A percentile compares a stretch with the other conserved stretches of the same genome.
phyloP scores from a whole-genome alignment of 495 filamentous ascomycete genomes.

The Terfezia boudieri region DNA sequence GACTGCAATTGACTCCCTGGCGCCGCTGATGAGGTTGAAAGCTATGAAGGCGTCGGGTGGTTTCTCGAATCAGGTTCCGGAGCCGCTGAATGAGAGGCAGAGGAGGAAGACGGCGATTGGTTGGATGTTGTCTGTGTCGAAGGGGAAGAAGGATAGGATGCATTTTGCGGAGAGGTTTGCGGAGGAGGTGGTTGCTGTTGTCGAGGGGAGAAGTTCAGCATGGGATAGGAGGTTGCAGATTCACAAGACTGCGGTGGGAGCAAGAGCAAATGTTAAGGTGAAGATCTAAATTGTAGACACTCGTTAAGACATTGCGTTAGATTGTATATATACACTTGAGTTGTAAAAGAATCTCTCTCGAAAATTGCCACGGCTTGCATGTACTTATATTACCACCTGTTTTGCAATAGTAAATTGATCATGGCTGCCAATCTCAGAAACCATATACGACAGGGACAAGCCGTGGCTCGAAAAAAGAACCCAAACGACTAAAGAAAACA shows the following conservation, averaged over 20 bases:
- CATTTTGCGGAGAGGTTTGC: conserved; percentile 59
- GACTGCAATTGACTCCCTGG: conserved; percentile 86
- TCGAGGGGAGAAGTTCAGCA: conserved; percentile 59
- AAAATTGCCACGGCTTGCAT: too few species aligned
- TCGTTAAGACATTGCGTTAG: too few species aligned
- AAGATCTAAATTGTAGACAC: background rate
- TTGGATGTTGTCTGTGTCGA: conserved; percentile 69
- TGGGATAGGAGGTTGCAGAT: conserved; percentile 58
- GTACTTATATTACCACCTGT: too few species aligned
- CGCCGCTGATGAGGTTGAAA: conserved; percentile 61
- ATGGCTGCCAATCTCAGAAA: too few species aligned
- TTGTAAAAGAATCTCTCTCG: too few species aligned
- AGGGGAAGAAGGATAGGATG: conserved; percentile 33
- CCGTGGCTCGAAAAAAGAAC: too few species aligned
- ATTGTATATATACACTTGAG: too few species aligned
- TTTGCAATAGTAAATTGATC: too few species aligned
- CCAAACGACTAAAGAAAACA: too few species aligned
- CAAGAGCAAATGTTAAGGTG: conserved; percentile 44
- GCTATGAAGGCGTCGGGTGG: conserved; percentile 62
- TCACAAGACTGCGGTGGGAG: conserved; percentile 50
- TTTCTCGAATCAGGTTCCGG: conserved; percentile 55
- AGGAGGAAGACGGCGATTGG: conserved; percentile 52
- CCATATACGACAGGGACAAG: too few species aligned
- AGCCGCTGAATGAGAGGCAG: conserved; percentile 49
- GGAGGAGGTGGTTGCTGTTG: conserved; percentile 65